Conservation (phyloP, 768 basidiomycete species). For the Guyanaporus albipodus region DNA sequence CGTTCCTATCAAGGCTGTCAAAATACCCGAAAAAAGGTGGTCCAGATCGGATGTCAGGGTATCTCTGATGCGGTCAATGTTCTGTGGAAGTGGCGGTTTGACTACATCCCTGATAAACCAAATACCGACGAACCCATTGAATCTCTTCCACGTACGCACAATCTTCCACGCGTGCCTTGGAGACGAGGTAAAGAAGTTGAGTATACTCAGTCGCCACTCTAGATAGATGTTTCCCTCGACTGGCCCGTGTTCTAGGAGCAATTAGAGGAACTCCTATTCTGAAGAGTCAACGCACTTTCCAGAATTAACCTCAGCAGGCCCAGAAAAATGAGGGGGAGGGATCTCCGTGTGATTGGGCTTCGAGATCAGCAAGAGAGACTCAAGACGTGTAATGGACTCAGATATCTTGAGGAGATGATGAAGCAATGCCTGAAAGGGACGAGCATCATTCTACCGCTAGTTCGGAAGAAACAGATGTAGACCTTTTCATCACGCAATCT, state of each 20-base stretch:
- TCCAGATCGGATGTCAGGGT: slow-evolving; percentile 87
- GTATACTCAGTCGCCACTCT: slow-evolving; percentile 89
- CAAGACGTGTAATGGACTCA: slow-evolving; percentile 84
- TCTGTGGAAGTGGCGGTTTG: slow-evolving; percentile 41
- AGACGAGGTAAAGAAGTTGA: slow-evolving; percentile 85
- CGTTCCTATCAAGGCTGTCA: slow-evolving; percentile 49
- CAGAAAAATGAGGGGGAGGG: slow-evolving; percentile 29
- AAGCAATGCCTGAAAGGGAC: slow-evolving; percentile 59
- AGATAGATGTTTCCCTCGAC: slow-evolving; percentile 73
- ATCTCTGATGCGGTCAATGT: slow-evolving; percentile 77
- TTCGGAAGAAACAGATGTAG: neutral
- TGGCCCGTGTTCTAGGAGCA: slow-evolving; percentile 50
- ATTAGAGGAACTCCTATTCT: neutral
- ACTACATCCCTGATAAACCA: slow-evolving; percentile 1
- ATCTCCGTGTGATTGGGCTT: slow-evolving; percentile 38
- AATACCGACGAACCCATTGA: slow-evolving; percentile 65
- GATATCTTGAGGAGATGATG: slow-evolving; percentile 89
- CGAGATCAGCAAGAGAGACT: slow-evolving; percentile 72
- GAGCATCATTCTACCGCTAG: neutral
- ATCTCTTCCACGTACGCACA: slow-evolving; percentile 81
- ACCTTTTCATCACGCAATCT: slow-evolving; percentile 83
- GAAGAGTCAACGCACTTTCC: slow-evolving; percentile 30
- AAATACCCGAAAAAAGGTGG: slow-evolving; percentile 64
- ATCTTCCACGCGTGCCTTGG: slow-evolving; percentile 73
- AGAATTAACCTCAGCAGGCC: slow-evolving; percentile 28